Evolutionary conservation across 768 basidiomycete genomes (phyloP), one percentile per base, ranked within the genome.

Genomic region (Tephrocybe rancida): DNA sequence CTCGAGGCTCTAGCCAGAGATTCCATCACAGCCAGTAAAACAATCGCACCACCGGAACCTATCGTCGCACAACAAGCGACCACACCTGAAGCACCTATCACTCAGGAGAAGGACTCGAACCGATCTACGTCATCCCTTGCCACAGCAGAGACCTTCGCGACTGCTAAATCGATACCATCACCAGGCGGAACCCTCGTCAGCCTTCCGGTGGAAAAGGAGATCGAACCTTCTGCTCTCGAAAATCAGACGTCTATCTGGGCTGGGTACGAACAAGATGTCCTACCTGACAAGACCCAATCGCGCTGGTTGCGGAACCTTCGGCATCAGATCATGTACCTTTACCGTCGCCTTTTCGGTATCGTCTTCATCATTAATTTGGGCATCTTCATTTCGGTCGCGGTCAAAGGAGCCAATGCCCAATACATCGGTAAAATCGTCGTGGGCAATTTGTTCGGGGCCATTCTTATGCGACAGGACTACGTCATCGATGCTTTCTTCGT

Each of bases 401-500:
- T 74, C 49, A 67, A 61, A 37, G 68, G 70, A 5, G 66, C 68
- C 11, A 70, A 74, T 54, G 63, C 76, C 1, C 62, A 68, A 41
- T 57, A 72, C 24, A 62, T 78, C 18, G 78, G 74, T 27, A 61
- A 71, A 27, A 73, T 79, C 35, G 73, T 74, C 19, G 62, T 79
- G 25, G 71, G 73, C 8, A 85, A 84, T 52, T 62, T 80, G 11
- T 79, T 78, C 50, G 70, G 68, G 44, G 74, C 77, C 16, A 77
- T 81, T 34, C 65, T 80, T 3, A 78, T 81, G 75, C 73, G 78
- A 34, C 78, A 81, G 63, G 79, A 84, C 63, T 81, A 84, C 56
- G 81, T 85, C 19, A 75, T 85, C 60, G 84, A 85, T 60, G 69
- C 75, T 1, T 81, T 84, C 63, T 85, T 83, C 71, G 76, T 73